phyloP scores from a whole-genome alignment of 75 land plant species.

The Azolla pinnata region DNA sequence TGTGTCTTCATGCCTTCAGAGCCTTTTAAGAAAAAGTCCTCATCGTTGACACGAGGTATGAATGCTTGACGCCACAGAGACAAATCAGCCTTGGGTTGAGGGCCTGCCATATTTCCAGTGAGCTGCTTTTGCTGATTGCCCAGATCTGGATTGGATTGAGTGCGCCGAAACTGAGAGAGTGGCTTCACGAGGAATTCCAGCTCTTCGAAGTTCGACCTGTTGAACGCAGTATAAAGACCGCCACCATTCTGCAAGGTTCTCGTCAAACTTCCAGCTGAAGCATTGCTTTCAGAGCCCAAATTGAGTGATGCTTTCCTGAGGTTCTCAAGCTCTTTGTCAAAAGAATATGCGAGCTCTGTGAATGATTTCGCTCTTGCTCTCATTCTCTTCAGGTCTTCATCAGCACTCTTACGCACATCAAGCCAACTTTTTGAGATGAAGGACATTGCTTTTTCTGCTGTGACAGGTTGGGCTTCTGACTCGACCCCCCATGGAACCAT shows the following conservation, averaged over 20 bases:
- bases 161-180: slow-evolving; percentile 54
- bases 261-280: not conserved
- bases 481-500: slow-evolving; percentile 5
- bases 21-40: slow-evolving; percentile 6
- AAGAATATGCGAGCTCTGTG: slow-evolving; percentile 47
- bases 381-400: slow-evolving; percentile 71
- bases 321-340: slow-evolving; percentile 79
- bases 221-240: not conserved
- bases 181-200: slow-evolving; percentile 65
- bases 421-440: slow-evolving; percentile 68
- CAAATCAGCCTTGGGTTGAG: slow-evolving; percentile 34
- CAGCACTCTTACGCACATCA: slow-evolving; percentile 78
- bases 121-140: slow-evolving; percentile 13
- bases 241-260: not conserved
- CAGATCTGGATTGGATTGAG: slow-evolving; percentile 64
- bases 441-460: slow-evolving; percentile 65
- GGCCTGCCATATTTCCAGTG: slow-evolving; percentile 37
- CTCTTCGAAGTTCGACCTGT: slow-evolving; percentile 24
- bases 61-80: slow-evolving; percentile 47
- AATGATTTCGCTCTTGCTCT: slow-evolving; percentile 58
- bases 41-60: slow-evolving; percentile 32
- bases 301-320: slow-evolving; percentile 15
- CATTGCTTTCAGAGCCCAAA: not conserved
- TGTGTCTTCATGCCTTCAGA: not conserved
- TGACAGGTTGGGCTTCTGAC: slow-evolving; percentile 1